A percentile compares a stretch with the other conserved stretches of the same genome.
phyloP scores from a whole-genome alignment of 768 basidiomycete genomes.

The Lactifluus echinatus region DNA sequence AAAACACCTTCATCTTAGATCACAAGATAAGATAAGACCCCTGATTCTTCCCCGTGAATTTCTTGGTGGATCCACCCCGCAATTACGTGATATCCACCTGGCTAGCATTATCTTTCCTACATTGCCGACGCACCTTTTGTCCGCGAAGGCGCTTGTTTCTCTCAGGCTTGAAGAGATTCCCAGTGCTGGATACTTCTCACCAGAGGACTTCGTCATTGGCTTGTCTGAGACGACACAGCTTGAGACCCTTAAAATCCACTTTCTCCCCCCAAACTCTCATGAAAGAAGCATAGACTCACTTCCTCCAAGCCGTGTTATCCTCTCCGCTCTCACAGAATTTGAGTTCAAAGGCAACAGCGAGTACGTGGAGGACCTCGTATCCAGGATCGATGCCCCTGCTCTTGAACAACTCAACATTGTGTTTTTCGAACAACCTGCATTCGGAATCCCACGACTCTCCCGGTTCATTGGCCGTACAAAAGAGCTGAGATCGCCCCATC shows the following conservation, averaged over 20 bases:
- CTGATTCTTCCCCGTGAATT: background rate
- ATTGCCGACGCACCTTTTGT: background rate
- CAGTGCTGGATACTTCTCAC: background rate
- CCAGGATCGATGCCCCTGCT: background rate
- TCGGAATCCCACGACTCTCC: background rate
- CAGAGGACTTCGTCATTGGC: background rate
- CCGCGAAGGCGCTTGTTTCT: background rate
- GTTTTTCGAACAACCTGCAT: background rate
- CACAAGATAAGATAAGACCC: background rate
- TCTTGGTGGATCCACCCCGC: background rate
- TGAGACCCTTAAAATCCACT: background rate
- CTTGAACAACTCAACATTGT: background rate
- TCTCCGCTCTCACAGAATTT: background rate
- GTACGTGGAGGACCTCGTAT: conserved; percentile 2
- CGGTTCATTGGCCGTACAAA: background rate
- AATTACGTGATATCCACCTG: background rate
- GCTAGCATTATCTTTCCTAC: background rate
- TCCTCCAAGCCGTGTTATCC: background rate
- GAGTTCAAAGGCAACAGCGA: background rate
- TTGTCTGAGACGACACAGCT: background rate
- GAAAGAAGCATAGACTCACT: background rate
- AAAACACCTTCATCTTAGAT: background rate
- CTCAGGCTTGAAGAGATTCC: conserved; percentile 4
- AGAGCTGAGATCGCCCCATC: background rate
- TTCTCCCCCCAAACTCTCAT: background rate